Evolutionary conservation across 139 green algal genomes (phyloP).

Genomic region (Asterochloris sp.): DNA sequence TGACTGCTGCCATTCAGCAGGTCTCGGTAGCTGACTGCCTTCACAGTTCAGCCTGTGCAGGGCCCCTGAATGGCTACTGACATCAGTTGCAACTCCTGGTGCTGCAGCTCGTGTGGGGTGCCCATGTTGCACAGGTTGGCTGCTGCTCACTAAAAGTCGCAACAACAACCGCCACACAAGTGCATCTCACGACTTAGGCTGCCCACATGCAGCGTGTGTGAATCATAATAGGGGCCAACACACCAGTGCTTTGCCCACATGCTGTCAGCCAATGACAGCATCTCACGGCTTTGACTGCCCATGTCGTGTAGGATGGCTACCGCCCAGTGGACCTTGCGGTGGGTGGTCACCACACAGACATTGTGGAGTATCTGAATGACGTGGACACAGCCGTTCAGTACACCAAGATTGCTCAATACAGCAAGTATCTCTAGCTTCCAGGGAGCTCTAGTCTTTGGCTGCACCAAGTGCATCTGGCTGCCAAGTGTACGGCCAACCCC

Average conservation of each 20-base stretch:
- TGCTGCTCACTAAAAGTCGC: background rate
- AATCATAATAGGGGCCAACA: background rate
- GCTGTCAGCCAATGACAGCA: background rate
- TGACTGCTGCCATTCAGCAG: background rate
- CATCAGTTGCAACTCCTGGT: too few species aligned
- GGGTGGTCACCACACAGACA: background rate
- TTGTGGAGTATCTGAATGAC: slow-evolving; percentile 14
- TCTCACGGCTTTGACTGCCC: background rate
- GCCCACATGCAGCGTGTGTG: too few species aligned
- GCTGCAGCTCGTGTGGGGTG: too few species aligned
- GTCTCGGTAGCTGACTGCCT: too few species aligned
- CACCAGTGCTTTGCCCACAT: background rate
- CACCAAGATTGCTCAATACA: slow-evolving; percentile 8
- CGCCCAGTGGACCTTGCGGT: slow-evolving; percentile 10
- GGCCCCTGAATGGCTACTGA: too few species aligned
- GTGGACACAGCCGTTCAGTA: slow-evolving; percentile 13
- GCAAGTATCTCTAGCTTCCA: background rate
- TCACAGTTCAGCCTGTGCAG: too few species aligned
- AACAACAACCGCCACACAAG: background rate
- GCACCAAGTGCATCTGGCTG: too few species aligned
- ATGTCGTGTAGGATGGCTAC: slow-evolving; percentile 2
- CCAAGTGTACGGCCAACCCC: too few species aligned
- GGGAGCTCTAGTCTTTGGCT: too few species aligned
- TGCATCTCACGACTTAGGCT: background rate
- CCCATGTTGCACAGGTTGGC: background rate